phyloP scores from a whole-genome alignment of 1,284 basidiomycete species.

The Stereum hirsutum region DNA sequence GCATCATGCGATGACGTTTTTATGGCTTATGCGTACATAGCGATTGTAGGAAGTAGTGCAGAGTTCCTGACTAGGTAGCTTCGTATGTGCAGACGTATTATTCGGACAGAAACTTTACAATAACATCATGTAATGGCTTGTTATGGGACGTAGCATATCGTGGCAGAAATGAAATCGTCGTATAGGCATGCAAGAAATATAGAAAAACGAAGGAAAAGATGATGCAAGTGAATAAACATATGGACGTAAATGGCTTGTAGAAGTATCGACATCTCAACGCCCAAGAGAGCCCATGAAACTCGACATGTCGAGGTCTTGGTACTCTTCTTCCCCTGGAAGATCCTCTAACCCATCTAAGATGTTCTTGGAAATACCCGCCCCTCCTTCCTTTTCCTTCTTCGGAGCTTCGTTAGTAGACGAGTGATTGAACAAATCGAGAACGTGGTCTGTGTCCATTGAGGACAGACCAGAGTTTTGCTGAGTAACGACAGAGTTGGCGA shows the following conservation, averaged over 20 bases:
- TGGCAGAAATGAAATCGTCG: background rate
- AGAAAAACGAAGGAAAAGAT: too few relatives aligned
- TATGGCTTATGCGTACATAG: too few relatives aligned
- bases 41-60: too few relatives aligned
- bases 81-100: too few relatives aligned
- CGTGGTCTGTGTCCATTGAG: constrained; percentile 96
- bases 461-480: constrained; percentile 93
- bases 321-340: constrained; percentile 84
- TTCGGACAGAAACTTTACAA: background rate
- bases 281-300: constrained; percentile 77
- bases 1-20: too few relatives aligned
- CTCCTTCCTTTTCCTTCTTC: constrained; percentile 43
- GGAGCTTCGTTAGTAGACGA: constrained; percentile 61
- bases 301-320: constrained; percentile 76
- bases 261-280: too few relatives aligned
- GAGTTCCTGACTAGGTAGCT: too few relatives aligned
- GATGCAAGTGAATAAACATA: constrained; percentile 14
- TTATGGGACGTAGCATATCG: too few relatives aligned
- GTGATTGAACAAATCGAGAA: constrained; percentile 88
- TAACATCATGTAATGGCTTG: too few relatives aligned
- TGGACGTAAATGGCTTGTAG: constrained; percentile 8
- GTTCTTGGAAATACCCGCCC: constrained; percentile 62
- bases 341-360: constrained; percentile 83
- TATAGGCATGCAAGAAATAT: background rate
- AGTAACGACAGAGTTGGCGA: constrained; percentile 93